A percentile compares a stretch with the other conserved stretches of the same genome.
These are phyloP conservation scores for Ustilago sp. DNA, from an alignment of 1,284 basidiomycete genomes.

Conservation along the genomic window DNA sequence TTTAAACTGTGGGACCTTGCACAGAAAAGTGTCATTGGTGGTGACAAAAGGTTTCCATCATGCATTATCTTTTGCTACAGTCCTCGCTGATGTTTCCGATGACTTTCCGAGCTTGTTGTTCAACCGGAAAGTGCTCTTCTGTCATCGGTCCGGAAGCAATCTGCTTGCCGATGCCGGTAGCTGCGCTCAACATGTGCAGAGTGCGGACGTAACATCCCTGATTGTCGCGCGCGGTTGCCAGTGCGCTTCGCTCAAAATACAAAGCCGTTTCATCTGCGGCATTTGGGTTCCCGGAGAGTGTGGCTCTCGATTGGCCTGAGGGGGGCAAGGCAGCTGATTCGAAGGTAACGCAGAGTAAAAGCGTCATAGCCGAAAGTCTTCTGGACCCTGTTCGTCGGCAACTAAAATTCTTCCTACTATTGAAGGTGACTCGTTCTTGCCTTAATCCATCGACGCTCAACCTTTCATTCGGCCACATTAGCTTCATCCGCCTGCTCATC, in stretches of 20 bases:
- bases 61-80: background rate
- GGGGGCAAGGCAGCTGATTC: background rate
- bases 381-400: constrained; percentile 12
- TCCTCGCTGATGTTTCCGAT: background rate
- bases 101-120: background rate
- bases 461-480: background rate
- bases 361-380: constrained; percentile 24
- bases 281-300: too few relatives aligned
- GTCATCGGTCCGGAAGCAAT: too few relatives aligned
- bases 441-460: background rate
- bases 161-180: too few relatives aligned
- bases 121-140: too few relatives aligned
- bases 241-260: background rate
- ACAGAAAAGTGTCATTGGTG: constrained; percentile 2
- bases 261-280: background rate
- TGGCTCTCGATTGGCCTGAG: background rate
- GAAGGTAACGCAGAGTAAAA: constrained; percentile 11
- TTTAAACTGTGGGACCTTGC: background rate
- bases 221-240: background rate
- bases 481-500: background rate
- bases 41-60: background rate
- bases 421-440: constrained; percentile 17
- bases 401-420: background rate
- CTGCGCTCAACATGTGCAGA: too few relatives aligned
- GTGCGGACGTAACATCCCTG: background rate